Base-by-base conservation (phyloP, 2,329 filamentous ascomycete species). In the Hypoxylon sp. region DNA sequence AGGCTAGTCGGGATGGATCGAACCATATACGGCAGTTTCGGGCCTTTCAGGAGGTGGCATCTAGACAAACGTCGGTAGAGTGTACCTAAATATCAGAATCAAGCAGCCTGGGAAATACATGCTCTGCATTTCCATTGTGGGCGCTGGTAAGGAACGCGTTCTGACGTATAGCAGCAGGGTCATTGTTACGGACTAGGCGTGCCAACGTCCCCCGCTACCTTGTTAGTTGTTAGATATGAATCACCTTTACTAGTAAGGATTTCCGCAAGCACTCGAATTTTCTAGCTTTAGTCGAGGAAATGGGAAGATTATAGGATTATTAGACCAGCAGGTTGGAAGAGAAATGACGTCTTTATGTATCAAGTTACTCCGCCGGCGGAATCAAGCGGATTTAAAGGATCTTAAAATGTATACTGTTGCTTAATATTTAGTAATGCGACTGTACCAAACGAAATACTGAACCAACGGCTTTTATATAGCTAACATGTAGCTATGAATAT, bases 131-230 rank as follows among this genome's bases (percentile, higher is more conserved):
- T 43, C 57, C 4, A 25, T 45, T 36, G 23, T 34, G 13, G 32
- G 46, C 10, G 13, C 34, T 2, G 17, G 10, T 4, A 25, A 48
- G 14, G 28, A 21, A 9, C 32, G 23, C 14, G 4, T 52, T 5
- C 17, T 60, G 3, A 14, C 21, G n/a, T 51, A 60, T 23, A 60
- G 32, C n/a, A 36, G 23, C 34, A 21, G n/a, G 13, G 13, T 52
- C 36, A 59, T 21, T 13, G 23, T 59, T n/a, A 30, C 10, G 7
- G 10, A n/a, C 19, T 21, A 21, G 38, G 38, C n/a, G 11, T 9
- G 17, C 38, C 17, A 43, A 21, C 19, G 3, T 11, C 17, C 17
- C 3, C 38, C 21, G 11, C 3, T 21, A 11, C 38, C 13, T 5
- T 13, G 34, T 11, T 21, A 21, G 38, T 43, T 11, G 17, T 17